Evolutionary conservation across 108 stramenopile species (phyloP).

Genomic region (Skeletonema tropicum): DNA sequence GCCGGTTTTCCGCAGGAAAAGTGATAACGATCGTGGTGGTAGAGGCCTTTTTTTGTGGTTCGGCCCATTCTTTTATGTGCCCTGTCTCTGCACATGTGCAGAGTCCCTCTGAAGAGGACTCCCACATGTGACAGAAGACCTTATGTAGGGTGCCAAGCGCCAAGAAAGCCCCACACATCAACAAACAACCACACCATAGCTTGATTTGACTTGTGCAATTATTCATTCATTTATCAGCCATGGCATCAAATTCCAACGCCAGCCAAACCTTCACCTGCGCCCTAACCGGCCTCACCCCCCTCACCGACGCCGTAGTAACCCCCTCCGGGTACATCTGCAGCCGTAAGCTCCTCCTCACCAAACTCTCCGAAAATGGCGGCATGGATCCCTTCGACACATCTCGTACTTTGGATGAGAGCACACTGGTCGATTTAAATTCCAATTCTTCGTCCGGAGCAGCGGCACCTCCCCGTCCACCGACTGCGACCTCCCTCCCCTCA

Average conservation of each 20-base stretch:
- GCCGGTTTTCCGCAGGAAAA: no score
- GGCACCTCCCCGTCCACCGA: slow-evolving; percentile 63
- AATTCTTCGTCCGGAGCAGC: neutral
- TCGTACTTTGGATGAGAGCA: slow-evolving; percentile 63
- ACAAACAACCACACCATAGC: no score
- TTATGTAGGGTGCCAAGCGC: no score
- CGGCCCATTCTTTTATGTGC: no score
- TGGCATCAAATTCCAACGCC: slow-evolving; percentile 30
- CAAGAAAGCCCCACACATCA: no score
- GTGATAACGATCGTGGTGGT: no score
- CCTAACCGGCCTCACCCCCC: slow-evolving; percentile 63
- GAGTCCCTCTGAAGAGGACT: no score
- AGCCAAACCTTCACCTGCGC: slow-evolving; percentile 59
- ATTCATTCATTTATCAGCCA: neutral
- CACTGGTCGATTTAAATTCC: slow-evolving; percentile 53
- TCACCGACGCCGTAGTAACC: slow-evolving; percentile 70
- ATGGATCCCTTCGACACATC: slow-evolving; percentile 70
- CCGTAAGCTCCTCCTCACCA: slow-evolving; percentile 65
- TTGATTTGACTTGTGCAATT: no score
- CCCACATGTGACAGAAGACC: no score
- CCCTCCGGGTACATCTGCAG: slow-evolving; percentile 81
- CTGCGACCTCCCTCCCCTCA: slow-evolving; percentile 65
- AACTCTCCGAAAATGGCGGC: slow-evolving; percentile 79
- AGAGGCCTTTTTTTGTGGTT: no score
- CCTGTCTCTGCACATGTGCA: no score